Conservation (phyloP, 352 stramenopile species). For the Pythium phragmitis region DNA sequence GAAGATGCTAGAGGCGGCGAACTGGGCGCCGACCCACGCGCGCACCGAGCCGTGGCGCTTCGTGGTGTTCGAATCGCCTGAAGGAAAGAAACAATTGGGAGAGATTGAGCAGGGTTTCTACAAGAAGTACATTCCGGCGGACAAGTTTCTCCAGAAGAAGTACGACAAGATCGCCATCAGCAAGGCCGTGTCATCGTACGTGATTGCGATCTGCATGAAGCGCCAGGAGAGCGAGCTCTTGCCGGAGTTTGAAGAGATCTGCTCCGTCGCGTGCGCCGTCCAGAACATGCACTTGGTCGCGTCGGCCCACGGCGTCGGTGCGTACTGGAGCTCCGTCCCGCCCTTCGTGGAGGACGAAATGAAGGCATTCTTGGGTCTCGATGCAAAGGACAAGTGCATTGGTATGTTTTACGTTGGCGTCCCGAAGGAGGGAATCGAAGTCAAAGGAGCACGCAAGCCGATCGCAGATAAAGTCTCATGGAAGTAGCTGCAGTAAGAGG, state of each 20-base stretch:
- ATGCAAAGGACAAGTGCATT: conserved; percentile 73
- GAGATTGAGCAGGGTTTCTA: conserved; percentile 71
- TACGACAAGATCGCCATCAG: conserved; percentile 78
- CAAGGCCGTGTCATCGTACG: conserved; percentile 67
- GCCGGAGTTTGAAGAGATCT: conserved; percentile 81
- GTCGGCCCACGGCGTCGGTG: conserved; percentile 59
- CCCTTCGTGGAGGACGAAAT: conserved; percentile 71
- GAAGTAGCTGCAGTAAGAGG: conserved; percentile 9
- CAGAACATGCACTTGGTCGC: conserved; percentile 86
- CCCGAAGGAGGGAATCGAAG: conserved; percentile 45
- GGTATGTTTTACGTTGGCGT: conserved; percentile 85
- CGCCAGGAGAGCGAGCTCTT: conserved; percentile 79
- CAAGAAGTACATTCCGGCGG: conserved; percentile 52
- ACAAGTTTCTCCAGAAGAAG: conserved; percentile 79
- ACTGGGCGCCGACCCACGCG: conserved; percentile 82
- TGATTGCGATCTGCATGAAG: conserved; percentile 88
- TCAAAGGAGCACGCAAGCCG: conserved; percentile 58
- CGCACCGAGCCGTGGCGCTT: conserved; percentile 86
- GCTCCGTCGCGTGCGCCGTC: conserved; percentile 68
- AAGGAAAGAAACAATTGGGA: conserved; percentile 55
- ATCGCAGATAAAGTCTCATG: conserved; percentile 74
- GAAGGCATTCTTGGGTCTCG: conserved; percentile 75
- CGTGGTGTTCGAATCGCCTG: conserved; percentile 58
- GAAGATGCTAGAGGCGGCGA: conserved; percentile 76
- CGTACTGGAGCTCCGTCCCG: conserved; percentile 85